Evolutionary conservation across 306 rosid genomes (phyloP).

Genomic region (Ochetophila trinervis): DNA sequence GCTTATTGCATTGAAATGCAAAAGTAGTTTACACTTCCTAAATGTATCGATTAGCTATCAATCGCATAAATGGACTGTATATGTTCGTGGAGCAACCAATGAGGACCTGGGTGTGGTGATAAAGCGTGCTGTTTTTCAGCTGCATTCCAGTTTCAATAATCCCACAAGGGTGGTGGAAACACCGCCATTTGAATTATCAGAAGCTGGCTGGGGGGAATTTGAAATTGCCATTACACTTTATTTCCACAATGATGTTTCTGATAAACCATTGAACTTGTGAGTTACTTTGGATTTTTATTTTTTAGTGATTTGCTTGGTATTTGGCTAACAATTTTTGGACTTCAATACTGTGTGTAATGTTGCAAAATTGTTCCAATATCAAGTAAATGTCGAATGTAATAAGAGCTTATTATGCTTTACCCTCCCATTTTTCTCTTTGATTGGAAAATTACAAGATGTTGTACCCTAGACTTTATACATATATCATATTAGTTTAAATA

Average conservation of each 20-base stretch:
- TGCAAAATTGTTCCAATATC: slow-evolving; percentile 14
- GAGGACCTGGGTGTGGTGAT: slow-evolving; percentile 66
- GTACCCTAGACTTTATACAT: too few species aligned
- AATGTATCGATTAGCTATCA: slow-evolving; percentile 50
- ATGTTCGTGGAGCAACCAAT: slow-evolving; percentile 71
- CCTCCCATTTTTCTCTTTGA: too few species aligned
- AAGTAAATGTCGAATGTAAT: background rate
- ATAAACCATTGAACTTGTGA: slow-evolving; percentile 75
- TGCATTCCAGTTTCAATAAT: slow-evolving; percentile 80
- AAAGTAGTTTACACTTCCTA: slow-evolving; percentile 9
- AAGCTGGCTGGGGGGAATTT: slow-evolving; percentile 86
- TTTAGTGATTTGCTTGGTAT: slow-evolving; percentile 27
- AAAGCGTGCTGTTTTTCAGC: slow-evolving; percentile 72
- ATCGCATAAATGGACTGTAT: slow-evolving; percentile 80
- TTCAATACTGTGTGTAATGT: slow-evolving; percentile 19
- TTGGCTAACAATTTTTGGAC: slow-evolving; percentile 8
- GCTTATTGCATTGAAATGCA: background rate
- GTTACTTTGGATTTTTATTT: slow-evolving; percentile 27
- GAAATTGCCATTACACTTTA: slow-evolving; percentile 64
- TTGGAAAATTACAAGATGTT: too few species aligned
- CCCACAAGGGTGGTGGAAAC: slow-evolving; percentile 69
- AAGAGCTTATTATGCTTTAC: background rate
- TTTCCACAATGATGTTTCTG: slow-evolving; percentile 70
- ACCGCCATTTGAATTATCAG: slow-evolving; percentile 80
- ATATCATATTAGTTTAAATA: too few species aligned